phyloP scores from a whole-genome alignment of 495 filamentous ascomycete genomes.

The Staphylotrichum tortipilum region DNA sequence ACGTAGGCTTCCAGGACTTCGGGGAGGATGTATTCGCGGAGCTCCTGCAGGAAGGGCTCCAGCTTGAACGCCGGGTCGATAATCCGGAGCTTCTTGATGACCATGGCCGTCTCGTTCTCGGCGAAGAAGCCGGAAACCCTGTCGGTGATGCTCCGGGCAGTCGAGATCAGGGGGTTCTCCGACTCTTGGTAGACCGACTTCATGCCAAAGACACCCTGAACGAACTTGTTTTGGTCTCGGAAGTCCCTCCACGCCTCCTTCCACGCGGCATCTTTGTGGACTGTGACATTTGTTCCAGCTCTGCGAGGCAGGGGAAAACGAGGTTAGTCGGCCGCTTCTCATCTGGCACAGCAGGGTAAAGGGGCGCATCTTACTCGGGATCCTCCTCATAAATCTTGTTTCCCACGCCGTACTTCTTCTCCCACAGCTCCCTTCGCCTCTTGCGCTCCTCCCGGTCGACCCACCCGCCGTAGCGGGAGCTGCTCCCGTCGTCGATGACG shows the following conservation, averaged over 20 bases:
- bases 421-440: slow-evolving; percentile 62
- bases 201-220: slow-evolving; percentile 78
- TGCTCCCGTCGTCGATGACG: slow-evolving; percentile 93
- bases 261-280: slow-evolving; percentile 95
- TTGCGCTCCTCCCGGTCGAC: slow-evolving; percentile 88
- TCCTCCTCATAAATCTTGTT: slow-evolving; percentile 66
- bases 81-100: slow-evolving; percentile 94
- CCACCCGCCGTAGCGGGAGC: slow-evolving; percentile 92
- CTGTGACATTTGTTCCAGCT: slow-evolving; percentile 83
- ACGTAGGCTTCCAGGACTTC: slow-evolving; percentile 98
- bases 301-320: too few species aligned
- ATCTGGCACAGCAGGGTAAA: background rate
- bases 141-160: slow-evolving; percentile 88
- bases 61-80: slow-evolving; percentile 95
- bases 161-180: slow-evolving; percentile 89
- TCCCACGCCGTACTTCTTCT: slow-evolving; percentile 48
- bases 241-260: slow-evolving; percentile 94
- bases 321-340: slow-evolving; percentile 12
- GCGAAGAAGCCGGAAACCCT: slow-evolving; percentile 91
- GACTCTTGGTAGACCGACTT: slow-evolving; percentile 87
- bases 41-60: slow-evolving; percentile 85
- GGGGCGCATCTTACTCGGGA: slow-evolving; percentile 71
- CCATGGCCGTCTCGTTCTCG: slow-evolving; percentile 92
- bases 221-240: slow-evolving; percentile 75
- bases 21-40: slow-evolving; percentile 95